phyloP scores from a whole-genome alignment of 169 alveolate species.

The Besnoitia besnoiti region DNA sequence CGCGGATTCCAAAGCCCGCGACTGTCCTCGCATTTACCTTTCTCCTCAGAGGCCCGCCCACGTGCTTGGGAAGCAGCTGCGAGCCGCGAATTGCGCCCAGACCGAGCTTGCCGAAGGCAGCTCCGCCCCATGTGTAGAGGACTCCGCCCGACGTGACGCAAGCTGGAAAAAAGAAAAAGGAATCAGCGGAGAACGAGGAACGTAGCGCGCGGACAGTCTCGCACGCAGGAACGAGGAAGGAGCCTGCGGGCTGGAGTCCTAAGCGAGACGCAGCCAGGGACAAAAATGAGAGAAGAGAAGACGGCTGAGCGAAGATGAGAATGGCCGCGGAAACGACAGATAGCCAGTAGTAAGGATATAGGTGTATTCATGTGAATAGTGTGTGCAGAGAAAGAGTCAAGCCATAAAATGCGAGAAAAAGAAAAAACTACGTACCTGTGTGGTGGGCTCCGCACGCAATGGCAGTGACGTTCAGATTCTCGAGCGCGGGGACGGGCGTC shows the following conservation, averaged over 20 bases:
- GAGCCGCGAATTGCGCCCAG: conserved; percentile 66
- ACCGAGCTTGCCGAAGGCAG: conserved; percentile 76
- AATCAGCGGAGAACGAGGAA: too few species aligned
- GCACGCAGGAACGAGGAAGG: too few species aligned
- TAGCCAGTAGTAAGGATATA: not conserved
- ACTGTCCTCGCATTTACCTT: not conserved
- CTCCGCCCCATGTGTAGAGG: conserved; percentile 75
- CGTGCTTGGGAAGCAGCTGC: conserved; percentile 58
- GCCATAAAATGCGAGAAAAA: not conserved
- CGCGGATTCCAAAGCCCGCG: conserved; percentile 14
- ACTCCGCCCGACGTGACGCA: conserved; percentile 60
- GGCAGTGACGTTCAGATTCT: not conserved
- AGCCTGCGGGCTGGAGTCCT: too few species aligned
- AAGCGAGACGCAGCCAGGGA: not conserved
- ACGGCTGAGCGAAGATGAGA: not conserved
- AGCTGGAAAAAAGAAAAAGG: conserved; percentile 21
- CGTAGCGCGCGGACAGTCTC: too few species aligned
- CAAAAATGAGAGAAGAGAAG: not conserved
- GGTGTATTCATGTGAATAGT: too few species aligned
- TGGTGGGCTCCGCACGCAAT: conserved; percentile 49
- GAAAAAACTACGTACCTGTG: not conserved
- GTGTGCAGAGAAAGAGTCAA: not conserved
- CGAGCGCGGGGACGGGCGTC: conserved; percentile 14
- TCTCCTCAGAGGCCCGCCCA: conserved; percentile 58
- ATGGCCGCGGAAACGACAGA: not conserved